Evolutionary conservation across 768 basidiomycete genomes (phyloP).

Genomic region (Artomyces pyxidatus): DNA sequence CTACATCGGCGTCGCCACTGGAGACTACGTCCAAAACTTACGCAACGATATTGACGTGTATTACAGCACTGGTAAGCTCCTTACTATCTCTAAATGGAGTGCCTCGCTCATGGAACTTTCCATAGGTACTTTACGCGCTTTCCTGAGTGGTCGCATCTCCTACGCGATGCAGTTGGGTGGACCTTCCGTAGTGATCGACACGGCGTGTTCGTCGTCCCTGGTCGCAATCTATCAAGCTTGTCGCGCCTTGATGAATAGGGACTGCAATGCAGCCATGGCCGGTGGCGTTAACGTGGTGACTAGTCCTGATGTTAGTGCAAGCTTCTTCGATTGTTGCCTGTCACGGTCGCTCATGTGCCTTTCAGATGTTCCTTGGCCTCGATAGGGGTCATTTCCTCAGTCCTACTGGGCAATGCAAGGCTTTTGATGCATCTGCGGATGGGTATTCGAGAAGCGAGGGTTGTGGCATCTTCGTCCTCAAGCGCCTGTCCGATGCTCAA

Average conservation of each 20-base stretch:
- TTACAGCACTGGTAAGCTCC: conserved; percentile 69
- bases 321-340: background rate
- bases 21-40: conserved; percentile 63
- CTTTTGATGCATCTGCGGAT: conserved; percentile 65
- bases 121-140: conserved; percentile 58
- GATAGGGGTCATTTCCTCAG: conserved; percentile 64
- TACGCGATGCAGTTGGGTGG: conserved; percentile 62
- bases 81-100: too few species aligned
- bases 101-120: conserved; percentile 5
- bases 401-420: conserved; percentile 57
- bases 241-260: conserved; percentile 52
- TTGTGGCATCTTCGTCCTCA: conserved; percentile 62
- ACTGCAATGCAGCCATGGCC: conserved; percentile 62
- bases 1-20: conserved; percentile 61
- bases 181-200: conserved; percentile 65
- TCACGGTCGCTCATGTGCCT: background rate
- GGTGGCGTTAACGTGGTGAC: conserved; percentile 69
- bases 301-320: conserved; percentile 58
- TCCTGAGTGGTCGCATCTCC: conserved; percentile 65
- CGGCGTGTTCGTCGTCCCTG: conserved; percentile 66
- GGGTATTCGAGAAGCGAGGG: conserved; percentile 70
- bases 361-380: conserved; percentile 61
- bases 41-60: conserved; percentile 57
- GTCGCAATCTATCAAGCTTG: conserved; percentile 64
- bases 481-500: conserved; percentile 61